phyloP scores from a whole-genome alignment of 768 basidiomycete species.

The Psilocybe sp. region DNA sequence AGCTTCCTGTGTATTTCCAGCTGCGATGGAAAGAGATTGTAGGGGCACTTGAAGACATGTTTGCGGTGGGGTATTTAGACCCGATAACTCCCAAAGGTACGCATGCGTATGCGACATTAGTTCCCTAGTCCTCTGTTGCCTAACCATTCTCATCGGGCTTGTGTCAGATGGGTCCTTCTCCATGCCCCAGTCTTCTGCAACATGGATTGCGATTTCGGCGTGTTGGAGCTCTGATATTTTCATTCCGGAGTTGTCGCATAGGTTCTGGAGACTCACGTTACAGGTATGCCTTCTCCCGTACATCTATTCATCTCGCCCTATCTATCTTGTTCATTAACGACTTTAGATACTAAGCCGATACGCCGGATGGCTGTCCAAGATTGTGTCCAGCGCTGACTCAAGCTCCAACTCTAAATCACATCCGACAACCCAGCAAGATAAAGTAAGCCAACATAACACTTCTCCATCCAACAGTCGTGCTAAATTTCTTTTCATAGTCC shows the following conservation, averaged over 20 bases:
- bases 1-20: slow-evolving; percentile 95
- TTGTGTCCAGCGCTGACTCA: slow-evolving; percentile 41
- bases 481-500: slow-evolving; percentile 3
- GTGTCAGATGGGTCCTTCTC: slow-evolving; percentile 20
- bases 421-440: slow-evolving; percentile 29
- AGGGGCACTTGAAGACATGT: slow-evolving; percentile 64
- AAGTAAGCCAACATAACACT: slow-evolving; percentile 17
- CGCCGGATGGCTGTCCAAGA: slow-evolving; percentile 70
- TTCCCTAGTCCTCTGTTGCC: slow-evolving; percentile 1
- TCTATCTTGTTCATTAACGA: not conserved
- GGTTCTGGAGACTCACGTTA: slow-evolving; percentile 89
- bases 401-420: slow-evolving; percentile 23
- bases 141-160: not conserved
- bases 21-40: slow-evolving; percentile 96
- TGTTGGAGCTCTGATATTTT: slow-evolving; percentile 90
- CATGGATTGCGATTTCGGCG: slow-evolving; percentile 69
- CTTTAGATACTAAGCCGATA: slow-evolving; percentile 78
- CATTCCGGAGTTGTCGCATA: slow-evolving; percentile 75
- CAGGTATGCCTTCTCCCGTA: slow-evolving; percentile 67
- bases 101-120: too few relatives aligned
- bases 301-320: slow-evolving; percentile 14
- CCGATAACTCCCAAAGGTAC: slow-evolving; percentile 40
- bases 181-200: slow-evolving; percentile 54
- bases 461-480: too few relatives aligned
- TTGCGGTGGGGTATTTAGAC: slow-evolving; percentile 44